Evolutionary conservation across 371 early-diverging fungal species (phyloP).

Genomic region (Mucor racemosus): DNA sequence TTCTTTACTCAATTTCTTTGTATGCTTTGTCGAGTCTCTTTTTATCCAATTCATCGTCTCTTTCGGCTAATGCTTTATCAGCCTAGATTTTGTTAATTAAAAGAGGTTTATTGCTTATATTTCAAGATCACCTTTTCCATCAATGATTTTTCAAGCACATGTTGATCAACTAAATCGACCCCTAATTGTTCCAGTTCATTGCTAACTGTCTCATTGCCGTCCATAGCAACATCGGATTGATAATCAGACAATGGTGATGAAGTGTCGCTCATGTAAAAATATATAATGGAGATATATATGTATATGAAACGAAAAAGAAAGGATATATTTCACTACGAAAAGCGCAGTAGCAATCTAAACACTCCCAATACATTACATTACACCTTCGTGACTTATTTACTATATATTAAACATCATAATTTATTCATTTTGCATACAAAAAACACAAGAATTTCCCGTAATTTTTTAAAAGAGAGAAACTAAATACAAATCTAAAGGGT

Average conservation of each 20-base stretch:
- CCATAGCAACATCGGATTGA: neutral
- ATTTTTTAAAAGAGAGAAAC: conserved; percentile 12
- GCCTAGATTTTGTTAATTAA: conserved; percentile 38
- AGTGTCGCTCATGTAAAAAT: conserved; percentile 6
- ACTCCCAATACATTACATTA: too few relatives aligned
- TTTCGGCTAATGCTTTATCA: conserved; percentile 59
- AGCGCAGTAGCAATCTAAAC: too few relatives aligned
- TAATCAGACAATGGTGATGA: conserved; percentile 12
- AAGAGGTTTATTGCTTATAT: too few relatives aligned
- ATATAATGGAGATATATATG: conserved; percentile 1
- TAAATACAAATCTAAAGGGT: conserved; percentile 50
- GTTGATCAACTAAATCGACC: conserved; percentile 69
- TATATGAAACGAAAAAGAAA: neutral
- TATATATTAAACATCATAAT: neutral
- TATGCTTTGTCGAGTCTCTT: conserved; percentile 58
- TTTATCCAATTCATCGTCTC: conserved; percentile 59
- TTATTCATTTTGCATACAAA: conserved; percentile 4
- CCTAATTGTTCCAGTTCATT: conserved; percentile 44
- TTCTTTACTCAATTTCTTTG: conserved; percentile 44
- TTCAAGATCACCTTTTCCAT: conserved; percentile 57
- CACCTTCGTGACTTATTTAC: too few relatives aligned
- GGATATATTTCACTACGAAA: neutral
- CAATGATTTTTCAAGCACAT: conserved; percentile 64
- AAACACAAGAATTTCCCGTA: neutral
- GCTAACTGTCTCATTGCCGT: conserved; percentile 7